Evolutionary conservation across 768 basidiomycete genomes (phyloP), one percentile per base, ranked within the genome.

Genomic region (Pleurotus tuoliensis): DNA sequence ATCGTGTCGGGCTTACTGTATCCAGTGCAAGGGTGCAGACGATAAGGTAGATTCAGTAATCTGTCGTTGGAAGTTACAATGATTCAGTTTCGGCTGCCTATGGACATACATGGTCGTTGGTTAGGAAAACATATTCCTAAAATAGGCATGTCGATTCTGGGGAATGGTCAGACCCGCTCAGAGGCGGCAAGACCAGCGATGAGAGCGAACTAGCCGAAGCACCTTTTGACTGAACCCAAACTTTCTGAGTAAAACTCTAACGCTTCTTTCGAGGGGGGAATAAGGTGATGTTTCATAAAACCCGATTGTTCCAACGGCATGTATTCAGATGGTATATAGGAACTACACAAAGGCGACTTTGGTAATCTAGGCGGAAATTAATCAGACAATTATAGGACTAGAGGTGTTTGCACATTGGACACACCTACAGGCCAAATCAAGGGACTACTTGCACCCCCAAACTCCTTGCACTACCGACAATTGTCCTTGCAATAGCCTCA

Each of bases 391-490:
- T 34, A 27, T n/a, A 41, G 11, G n/a, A 20, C n/a, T 34, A 27
- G 48, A 54, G 22, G 39, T 18, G 16, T 40, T 12, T 20, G 39
- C 46, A 46, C 16, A 24, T 9, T 12, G n/a, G 13, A 24, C 54
- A 34, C 54, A 55, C 54, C 54, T 55, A 12, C 40, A 18, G 43
- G 40, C 22, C 39, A 55, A 24, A n/a, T 84, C 78, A 98, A 68
- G 91, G 87, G 59, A 98, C 87, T 56, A 98, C 92, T 66, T 89
- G 85, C 46, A 99, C 78, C 30, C 97, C 97, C 66, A 97, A 74
- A 59, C 87, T 92, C 77, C 78, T 87, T 51, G 94, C 94, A 63
- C 89, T 92, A 49, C 93, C 95, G 62, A 97, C 76, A 61, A 98
- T 79, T 69, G 90, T 91, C 67, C 87, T 87, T 25, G 92, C 88